These are phyloP conservation scores for Dothidotthia symphoricarpi DNA, from an alignment of 2,329 filamentous ascomycete genomes.

Conservation along the genomic window DNA sequence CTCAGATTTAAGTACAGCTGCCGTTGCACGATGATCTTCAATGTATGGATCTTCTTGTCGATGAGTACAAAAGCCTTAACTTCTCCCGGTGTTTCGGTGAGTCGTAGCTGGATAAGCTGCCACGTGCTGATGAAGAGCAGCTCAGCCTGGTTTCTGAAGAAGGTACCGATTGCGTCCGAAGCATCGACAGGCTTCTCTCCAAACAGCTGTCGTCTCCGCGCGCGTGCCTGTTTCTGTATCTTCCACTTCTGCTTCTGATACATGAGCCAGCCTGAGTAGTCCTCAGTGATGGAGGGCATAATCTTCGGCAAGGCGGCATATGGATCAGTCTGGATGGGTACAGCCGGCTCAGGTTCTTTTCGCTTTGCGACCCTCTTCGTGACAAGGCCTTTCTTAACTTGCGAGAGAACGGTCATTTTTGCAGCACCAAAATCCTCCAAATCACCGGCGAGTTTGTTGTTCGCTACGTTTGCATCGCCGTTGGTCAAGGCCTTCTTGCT, in stretches of 20 bases:
- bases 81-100: conserved; percentile 80
- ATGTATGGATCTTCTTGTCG: conserved; percentile 81
- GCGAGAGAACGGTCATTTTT: conserved; percentile 48
- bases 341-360: conserved; percentile 47
- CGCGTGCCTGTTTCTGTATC: conserved; percentile 86
- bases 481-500: conserved; percentile 70
- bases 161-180: conserved; percentile 62
- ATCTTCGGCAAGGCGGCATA: conserved; percentile 76
- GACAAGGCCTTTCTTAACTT: conserved; percentile 42
- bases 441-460: conserved; percentile 60
- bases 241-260: conserved; percentile 99
- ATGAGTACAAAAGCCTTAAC: conserved; percentile 89
- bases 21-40: conserved; percentile 86
- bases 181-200: conserved; percentile 71
- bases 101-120: conserved; percentile 86
- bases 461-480: conserved; percentile 63
- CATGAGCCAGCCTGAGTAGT: conserved; percentile 83
- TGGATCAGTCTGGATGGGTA: conserved; percentile 66
- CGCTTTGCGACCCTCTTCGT: conserved; percentile 51
- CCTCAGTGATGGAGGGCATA: conserved; percentile 80
- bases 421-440: conserved; percentile 76
- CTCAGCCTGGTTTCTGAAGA: conserved; percentile 91
- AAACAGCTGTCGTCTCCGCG: conserved; percentile 84
- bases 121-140: conserved; percentile 87
- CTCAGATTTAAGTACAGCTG: conserved; percentile 92